These are phyloP conservation scores for Candida maesae DNA, from an alignment of 805 yeast genomes.

Conservation along the genomic window DNA sequence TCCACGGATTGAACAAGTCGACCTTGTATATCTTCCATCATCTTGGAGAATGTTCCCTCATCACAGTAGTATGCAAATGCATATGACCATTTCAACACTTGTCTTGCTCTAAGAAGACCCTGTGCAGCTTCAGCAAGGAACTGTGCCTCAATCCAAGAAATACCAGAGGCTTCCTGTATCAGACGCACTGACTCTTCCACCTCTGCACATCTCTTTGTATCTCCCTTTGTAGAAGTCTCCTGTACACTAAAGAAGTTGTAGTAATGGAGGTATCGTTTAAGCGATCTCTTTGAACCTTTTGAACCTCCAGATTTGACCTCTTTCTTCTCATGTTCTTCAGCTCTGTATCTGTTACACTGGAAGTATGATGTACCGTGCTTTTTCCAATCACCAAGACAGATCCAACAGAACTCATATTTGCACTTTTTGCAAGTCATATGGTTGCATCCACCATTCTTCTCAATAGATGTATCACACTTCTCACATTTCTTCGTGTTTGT, in stretches of 20 bases:
- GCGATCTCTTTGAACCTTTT: constrained; percentile 39
- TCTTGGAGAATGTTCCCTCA: constrained; percentile 47
- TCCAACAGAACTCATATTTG: constrained; percentile 85
- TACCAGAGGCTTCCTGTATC: constrained; percentile 59
- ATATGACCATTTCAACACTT: constrained; percentile 86
- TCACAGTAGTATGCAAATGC: constrained; percentile 70
- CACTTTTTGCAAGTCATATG: constrained; percentile 91
- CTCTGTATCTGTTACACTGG: constrained; percentile 59
- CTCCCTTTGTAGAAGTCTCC: constrained; percentile 71
- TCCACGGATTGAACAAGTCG: constrained; percentile 65
- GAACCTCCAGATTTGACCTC: constrained; percentile 21
- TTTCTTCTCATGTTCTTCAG: constrained; percentile 32
- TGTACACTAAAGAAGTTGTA: constrained; percentile 73
- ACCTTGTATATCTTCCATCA: constrained; percentile 70
- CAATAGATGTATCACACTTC: constrained; percentile 72
- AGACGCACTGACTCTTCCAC: constrained; percentile 61
- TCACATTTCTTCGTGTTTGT: constrained; percentile 87
- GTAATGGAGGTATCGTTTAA: constrained; percentile 69
- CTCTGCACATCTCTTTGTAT: constrained; percentile 54
- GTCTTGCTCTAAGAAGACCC: constrained; percentile 62
- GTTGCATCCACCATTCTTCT: constrained; percentile 95
- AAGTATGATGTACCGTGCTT: constrained; percentile 61
- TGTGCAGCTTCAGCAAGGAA: constrained; percentile 72
- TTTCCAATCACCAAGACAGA: constrained; percentile 76
- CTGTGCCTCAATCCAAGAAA: constrained; percentile 86